Base-by-base conservation (phyloP, 2,329 filamentous ascomycete species). In the Nigrospora sphaerica region DNA sequence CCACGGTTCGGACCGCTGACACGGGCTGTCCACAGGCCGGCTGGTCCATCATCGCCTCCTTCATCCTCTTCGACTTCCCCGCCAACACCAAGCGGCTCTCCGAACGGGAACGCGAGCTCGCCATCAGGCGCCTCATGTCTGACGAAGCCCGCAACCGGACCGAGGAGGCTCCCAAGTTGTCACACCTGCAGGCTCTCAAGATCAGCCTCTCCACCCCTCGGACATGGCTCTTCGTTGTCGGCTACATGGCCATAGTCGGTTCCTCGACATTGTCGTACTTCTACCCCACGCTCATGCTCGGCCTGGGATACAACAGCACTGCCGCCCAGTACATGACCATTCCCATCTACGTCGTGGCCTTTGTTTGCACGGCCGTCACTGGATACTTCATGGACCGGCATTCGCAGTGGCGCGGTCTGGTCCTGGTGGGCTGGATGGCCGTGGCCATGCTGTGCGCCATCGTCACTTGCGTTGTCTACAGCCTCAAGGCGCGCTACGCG, bases 11-110 rank as follows among this genome's bases (percentile, higher is more conserved):
- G 7, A 28, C 7, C 7, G 23, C 23, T 28, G 7, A 28, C 23
- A 28, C 23, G 23, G 5, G 6, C 2, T 28, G 4, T 28, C 10
- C 7, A 28, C 23, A 28, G 23, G 72, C 85, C 7, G 12, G 87
- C 0, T 53, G 49, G 45, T 82, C 80, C 3, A 54, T 81, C 4
- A 60, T 70, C 1, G 77, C 74, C 2, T 81, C 78, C 62, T 86
- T 78, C 72, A 71, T 81, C 59, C 80, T 88, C 2, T 75, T 83
- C 52, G 83, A 88, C 55, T 88, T 85, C 57, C 85, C 85, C 0
- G 80, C 82, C 47, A 73, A 80, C 46, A 81, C 81, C 14, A 54
- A 48, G 10, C 75, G 58, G 1, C 85, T 88, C 57, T 73, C 73
- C 0, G 69, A 73, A 2, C 67, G 71, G 13, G 82, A 88, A 52